phyloP scores from a whole-genome alignment of 306 rosid species.

The Dalbergia cultrata region DNA sequence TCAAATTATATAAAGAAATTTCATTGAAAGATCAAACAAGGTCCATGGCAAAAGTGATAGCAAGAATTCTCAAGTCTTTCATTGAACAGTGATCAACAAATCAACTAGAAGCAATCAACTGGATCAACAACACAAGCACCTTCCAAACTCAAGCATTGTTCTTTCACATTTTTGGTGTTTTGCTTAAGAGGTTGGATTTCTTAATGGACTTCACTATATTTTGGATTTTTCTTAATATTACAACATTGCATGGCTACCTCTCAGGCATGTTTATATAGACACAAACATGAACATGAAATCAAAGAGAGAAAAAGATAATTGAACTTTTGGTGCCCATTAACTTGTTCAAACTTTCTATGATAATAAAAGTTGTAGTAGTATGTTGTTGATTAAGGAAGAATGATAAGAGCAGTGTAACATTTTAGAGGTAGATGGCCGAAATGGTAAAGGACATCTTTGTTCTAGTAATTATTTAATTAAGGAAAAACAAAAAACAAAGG shows the following conservation, averaged over 20 bases:
- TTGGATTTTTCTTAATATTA: conserved; percentile 50
- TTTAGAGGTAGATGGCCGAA: conserved; percentile 2
- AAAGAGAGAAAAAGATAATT: conserved; percentile 21
- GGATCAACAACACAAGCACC: too few relatives aligned
- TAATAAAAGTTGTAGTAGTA: conserved; percentile 29
- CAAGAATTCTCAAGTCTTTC: too few relatives aligned
- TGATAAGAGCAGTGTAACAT: neutral
- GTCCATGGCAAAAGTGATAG: too few relatives aligned
- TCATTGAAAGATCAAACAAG: too few relatives aligned
- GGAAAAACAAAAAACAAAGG: conserved; percentile 1
- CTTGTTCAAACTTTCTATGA: conserved; percentile 38
- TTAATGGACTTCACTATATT: conserved; percentile 46
- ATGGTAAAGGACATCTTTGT: conserved; percentile 18
- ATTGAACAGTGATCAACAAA: too few relatives aligned
- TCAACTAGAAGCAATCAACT: too few relatives aligned
- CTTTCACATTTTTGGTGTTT: conserved; percentile 43
- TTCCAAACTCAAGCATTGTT: too few relatives aligned
- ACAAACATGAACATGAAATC: conserved; percentile 42
- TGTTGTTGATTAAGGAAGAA: conserved; percentile 41
- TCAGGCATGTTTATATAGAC: conserved; percentile 30
- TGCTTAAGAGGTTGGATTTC: conserved; percentile 65
- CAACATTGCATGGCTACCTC: conserved; percentile 44
- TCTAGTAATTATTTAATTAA: conserved; percentile 1
- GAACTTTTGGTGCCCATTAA: conserved; percentile 37
- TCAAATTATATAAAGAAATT: too few relatives aligned